Evolutionary conservation across 768 basidiomycete genomes (phyloP).

Genomic region (Rhizopogon salebrosus): DNA sequence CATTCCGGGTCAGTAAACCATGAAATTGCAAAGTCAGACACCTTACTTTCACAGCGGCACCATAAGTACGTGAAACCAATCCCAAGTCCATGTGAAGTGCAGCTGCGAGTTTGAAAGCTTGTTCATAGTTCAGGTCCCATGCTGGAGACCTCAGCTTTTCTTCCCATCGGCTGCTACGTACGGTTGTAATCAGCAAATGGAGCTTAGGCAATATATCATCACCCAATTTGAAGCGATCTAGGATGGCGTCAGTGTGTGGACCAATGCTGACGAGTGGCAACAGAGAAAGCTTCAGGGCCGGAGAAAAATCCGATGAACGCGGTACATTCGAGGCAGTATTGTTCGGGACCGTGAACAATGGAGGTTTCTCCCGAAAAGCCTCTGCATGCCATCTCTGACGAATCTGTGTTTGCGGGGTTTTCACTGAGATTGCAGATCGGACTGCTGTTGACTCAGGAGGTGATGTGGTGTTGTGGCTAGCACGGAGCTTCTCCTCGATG

Average conservation of each 20-base stretch:
- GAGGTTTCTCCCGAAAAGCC: too few relatives aligned
- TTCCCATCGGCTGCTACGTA: constrained; percentile 6
- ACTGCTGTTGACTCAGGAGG: neutral
- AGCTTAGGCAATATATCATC: constrained; percentile 2
- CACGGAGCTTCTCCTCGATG: too few relatives aligned
- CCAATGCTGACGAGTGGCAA: constrained; percentile 8
- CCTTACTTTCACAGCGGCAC: neutral
- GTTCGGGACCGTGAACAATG: too few relatives aligned
- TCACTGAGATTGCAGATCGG: too few relatives aligned
- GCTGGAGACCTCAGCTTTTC: neutral
- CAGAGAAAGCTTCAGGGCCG: too few relatives aligned
- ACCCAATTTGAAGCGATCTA: constrained; percentile 4
- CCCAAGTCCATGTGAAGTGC: constrained; percentile 1
- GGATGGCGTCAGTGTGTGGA: constrained; percentile 1
- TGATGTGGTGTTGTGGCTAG: too few relatives aligned
- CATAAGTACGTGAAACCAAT: neutral
- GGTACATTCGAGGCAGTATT: too few relatives aligned
- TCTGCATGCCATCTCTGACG: neutral
- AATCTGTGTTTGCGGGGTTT: neutral
- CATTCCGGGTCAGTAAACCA: too few relatives aligned
- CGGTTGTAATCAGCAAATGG: neutral
- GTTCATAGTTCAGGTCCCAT: constrained; percentile 8
- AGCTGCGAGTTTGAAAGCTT: neutral
- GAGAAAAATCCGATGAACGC: too few relatives aligned
- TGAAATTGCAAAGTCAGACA: too few relatives aligned